Evolutionary conservation across 1,284 basidiomycete genomes (phyloP).

Genomic region (Naganishia sp.): DNA sequence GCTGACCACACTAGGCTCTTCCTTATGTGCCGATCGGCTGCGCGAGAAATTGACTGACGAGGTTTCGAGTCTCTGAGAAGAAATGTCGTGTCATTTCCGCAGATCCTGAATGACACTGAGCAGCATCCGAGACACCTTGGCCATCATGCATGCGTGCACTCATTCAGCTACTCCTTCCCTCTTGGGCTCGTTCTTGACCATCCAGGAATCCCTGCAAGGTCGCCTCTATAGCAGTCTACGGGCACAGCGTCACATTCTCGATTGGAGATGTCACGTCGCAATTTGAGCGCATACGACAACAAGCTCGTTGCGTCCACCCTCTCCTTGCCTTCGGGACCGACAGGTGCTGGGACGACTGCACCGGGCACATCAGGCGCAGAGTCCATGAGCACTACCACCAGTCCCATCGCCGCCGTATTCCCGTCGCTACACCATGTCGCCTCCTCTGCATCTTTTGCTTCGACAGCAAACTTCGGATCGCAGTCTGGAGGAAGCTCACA

Average conservation of each 20-base stretch:
- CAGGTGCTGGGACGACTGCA: neutral
- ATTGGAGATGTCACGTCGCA: constrained; percentile 9
- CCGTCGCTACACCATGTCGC: constrained; percentile 14
- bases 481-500: constrained; percentile 1
- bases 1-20: neutral
- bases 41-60: neutral
- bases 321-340: constrained; percentile 1
- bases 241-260: neutral
- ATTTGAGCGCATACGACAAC: constrained; percentile 33
- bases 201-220: no score
- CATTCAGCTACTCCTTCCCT: no score
- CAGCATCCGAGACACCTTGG: no score
- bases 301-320: constrained; percentile 33
- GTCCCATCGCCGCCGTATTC: constrained; percentile 31
- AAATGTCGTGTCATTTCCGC: neutral
- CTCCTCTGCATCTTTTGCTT: constrained; percentile 6
- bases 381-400: constrained; percentile 1
- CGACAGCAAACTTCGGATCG: neutral
- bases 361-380: constrained; percentile 10
- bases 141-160: no score
- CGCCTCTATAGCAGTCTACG: neutral
- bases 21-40: neutral
- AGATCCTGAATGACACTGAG: no score
- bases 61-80: neutral
- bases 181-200: no score